Base-by-base conservation (phyloP, 108 stramenopile species). In the Conticribra guillardii region DNA sequence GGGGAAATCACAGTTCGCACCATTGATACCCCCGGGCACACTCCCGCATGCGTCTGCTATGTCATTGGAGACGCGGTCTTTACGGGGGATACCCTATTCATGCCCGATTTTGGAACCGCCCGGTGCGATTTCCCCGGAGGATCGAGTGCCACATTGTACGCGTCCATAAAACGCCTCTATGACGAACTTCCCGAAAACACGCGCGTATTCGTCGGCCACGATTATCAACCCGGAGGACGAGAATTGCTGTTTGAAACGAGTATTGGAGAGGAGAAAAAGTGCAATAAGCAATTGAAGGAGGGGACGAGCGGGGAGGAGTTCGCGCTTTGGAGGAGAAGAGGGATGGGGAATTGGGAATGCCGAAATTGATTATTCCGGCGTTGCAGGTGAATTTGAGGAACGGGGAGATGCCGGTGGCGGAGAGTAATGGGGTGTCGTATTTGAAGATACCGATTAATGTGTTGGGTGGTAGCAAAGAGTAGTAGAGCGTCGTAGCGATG, bases 351-450 rank as follows among this genome's bases (percentile, higher is more conserved):
- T 50, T 82, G 61, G 75, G 62, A 14, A 77, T 77, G 76, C 81
- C 81, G 27, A 82, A 72, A 56, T 50, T 82, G 46, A 63, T 82
- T 31, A 19, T 82, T 19, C 81, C 81, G 15, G 41, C 63, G 41
- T 67, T 82, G 67, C 81, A 82, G 64, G 81, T 82, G n/a, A 82
- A 82, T 73, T 77, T 82, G 76, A 69, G 81, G 62, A 72, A 72
- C 54, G 81, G 81, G n/a, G 54, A 51, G 48, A 61, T 68, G 61
- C 81, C 81, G 14, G 46, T 50, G 19, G 34, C 70, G 46, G 81
- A 82, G 75, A 52, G 32, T 17, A 82, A 82, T 63, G 81, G 81
- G 0, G 74, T 76, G 24, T 62, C 70, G 31, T 82, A 82, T 64
- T 65, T 82, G 54, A 82, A 82, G 71, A 75, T 82, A 44, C 81